These are phyloP conservation scores for Davidsoniella virescens DNA, from an alignment of 2,329 filamentous ascomycete species.

Conservation along the genomic window DNA sequence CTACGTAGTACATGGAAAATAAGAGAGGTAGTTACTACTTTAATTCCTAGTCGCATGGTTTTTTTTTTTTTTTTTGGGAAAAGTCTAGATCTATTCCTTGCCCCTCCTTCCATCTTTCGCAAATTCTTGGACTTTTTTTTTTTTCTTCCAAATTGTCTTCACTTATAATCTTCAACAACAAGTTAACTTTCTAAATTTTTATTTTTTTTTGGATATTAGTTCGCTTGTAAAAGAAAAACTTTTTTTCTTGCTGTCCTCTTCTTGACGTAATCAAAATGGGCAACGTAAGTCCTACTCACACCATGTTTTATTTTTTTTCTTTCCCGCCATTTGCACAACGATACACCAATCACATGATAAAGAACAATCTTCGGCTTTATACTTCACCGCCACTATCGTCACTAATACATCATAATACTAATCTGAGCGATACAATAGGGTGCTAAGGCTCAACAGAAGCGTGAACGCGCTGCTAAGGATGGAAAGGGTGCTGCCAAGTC, in stretches of 20 bases:
- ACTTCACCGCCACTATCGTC: background rate
- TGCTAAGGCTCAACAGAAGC: constrained; percentile 54
- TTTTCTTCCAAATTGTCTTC: background rate
- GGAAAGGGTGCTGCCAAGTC: constrained; percentile 41
- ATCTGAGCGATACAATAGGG: constrained; percentile 26
- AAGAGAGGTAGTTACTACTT: background rate
- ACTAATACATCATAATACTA: background rate
- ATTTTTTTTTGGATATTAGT: background rate
- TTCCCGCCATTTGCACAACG: background rate
- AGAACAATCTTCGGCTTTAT: background rate
- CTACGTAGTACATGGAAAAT: too few species aligned
- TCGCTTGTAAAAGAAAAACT: background rate
- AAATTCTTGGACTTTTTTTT: background rate
- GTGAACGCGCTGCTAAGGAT: constrained; percentile 54
- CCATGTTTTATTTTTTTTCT: background rate
- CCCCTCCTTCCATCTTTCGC: too few species aligned
- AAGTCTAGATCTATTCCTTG: too few species aligned
- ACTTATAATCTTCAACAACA: too few species aligned
- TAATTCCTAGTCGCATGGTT: background rate
- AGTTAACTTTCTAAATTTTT: background rate
- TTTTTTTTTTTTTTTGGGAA: background rate
- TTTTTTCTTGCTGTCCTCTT: background rate
- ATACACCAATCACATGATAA: background rate
- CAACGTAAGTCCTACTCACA: constrained; percentile 14
- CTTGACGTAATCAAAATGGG: constrained; percentile 12